Evolutionary conservation across 179 eudicot genomes (phyloP).

Genomic region (Corrigiola litoralis): DNA sequence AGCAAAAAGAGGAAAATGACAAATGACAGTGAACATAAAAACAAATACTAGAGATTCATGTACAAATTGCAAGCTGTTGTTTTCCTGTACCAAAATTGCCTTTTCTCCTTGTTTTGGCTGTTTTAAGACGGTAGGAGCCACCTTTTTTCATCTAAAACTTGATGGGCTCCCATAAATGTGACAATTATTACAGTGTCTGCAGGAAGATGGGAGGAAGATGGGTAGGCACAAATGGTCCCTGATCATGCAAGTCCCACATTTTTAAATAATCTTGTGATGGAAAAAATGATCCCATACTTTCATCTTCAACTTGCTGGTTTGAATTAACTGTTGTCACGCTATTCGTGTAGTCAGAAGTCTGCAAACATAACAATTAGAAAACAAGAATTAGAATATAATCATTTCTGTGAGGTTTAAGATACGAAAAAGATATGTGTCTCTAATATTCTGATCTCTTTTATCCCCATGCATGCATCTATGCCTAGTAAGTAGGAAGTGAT

Average conservation of each 20-base stretch:
- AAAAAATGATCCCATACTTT: constrained; percentile 12
- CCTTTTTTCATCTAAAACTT: background rate
- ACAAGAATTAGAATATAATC: background rate
- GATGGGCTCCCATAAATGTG: constrained; percentile 14
- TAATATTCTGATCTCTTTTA: background rate
- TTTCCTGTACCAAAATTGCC: background rate
- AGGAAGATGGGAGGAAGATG: constrained; percentile 24
- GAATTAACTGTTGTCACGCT: background rate
- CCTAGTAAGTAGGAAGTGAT: background rate
- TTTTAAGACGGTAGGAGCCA: background rate
- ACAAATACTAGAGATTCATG: too few species aligned
- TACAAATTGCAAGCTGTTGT: too few species aligned
- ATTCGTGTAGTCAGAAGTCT: constrained; percentile 24
- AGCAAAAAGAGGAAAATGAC: too few species aligned
- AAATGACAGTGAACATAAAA: too few species aligned
- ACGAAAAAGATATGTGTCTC: background rate
- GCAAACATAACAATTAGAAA: background rate
- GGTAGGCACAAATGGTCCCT: constrained; percentile 29
- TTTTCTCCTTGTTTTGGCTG: background rate
- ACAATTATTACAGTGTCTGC: constrained; percentile 2
- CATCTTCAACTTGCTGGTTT: constrained; percentile 24
- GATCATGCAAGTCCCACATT: constrained; percentile 20
- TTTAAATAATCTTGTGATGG: constrained; percentile 12
- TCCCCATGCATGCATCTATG: background rate
- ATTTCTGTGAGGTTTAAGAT: background rate